These are phyloP conservation scores for Pulveroboletus frians DNA, from an alignment of 768 basidiomycete species.

Conservation along the genomic window DNA sequence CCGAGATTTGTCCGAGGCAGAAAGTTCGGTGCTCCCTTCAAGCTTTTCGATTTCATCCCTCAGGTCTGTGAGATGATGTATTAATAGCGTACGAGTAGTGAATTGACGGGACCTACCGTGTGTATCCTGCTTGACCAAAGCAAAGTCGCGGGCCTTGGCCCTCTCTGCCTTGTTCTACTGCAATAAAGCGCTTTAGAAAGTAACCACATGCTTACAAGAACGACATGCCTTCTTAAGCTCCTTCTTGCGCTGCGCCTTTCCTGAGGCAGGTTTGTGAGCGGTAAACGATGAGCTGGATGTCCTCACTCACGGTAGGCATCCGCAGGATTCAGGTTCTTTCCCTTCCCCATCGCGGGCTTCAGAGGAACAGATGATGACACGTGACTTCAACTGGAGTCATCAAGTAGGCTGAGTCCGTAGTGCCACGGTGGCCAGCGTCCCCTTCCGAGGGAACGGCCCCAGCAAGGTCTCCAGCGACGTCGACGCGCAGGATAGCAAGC, in stretches of 20 bases:
- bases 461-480: conserved; percentile 13
- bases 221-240: conserved; percentile 80
- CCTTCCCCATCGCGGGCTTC: conserved; percentile 63
- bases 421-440: conserved; percentile 31
- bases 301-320: conserved; percentile 76
- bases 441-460: conserved; percentile 47
- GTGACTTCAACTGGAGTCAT: conserved; percentile 27
- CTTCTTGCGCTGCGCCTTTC: conserved; percentile 89
- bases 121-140: conserved; percentile 94
- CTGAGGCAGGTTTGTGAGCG: conserved; percentile 37
- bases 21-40: conserved; percentile 41
- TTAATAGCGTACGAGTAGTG: neutral
- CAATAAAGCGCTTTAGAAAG: conserved; percentile 21
- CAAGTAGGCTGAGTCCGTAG: neutral
- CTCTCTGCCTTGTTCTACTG: conserved; percentile 90
- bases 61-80: conserved; percentile 47
- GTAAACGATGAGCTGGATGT: neutral
- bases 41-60: conserved; percentile 75
- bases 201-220: conserved; percentile 12
- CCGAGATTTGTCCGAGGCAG: conserved; percentile 55
- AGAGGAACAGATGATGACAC: conserved; percentile 11
- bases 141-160: conserved; percentile 76
- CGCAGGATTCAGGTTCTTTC: conserved; percentile 86
- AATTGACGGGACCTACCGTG: conserved; percentile 43
- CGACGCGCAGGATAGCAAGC: neutral